Evolutionary conservation across 2,329 filamentous ascomycete species (phyloP).

Genomic region (Phoma sp.): DNA sequence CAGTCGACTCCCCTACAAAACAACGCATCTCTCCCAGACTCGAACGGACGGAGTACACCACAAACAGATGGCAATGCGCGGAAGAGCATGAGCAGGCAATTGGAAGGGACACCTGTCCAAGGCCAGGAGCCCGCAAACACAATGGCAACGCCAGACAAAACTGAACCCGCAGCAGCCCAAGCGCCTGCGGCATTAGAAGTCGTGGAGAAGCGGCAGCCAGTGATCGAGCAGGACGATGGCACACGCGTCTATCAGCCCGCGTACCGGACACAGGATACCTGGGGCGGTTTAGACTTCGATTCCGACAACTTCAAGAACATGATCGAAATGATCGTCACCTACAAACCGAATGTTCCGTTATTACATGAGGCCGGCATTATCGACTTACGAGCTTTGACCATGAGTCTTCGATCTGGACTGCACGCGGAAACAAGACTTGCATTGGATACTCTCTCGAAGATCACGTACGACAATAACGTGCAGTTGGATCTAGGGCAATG

Average conservation of each 20-base stretch:
- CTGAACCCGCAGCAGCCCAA: slow-evolving; percentile 25
- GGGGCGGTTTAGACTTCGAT: slow-evolving; percentile 51
- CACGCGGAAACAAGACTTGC: slow-evolving; percentile 89
- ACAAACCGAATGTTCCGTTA: slow-evolving; percentile 77
- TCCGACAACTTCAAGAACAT: slow-evolving; percentile 72
- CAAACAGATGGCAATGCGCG: slow-evolving; percentile 47
- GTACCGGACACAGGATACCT: slow-evolving; percentile 36
- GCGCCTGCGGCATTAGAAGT: slow-evolving; percentile 29
- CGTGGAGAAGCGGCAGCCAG: slow-evolving; percentile 33
- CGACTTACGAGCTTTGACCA: slow-evolving; percentile 87
- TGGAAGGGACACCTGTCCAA: slow-evolving; percentile 48
- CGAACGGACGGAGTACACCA: slow-evolving; percentile 58
- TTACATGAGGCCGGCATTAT: slow-evolving; percentile 83
- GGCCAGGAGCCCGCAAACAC: slow-evolving; percentile 35
- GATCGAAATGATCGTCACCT: slow-evolving; percentile 69
- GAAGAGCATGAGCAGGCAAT: slow-evolving; percentile 48
- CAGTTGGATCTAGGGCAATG: slow-evolving; percentile 46
- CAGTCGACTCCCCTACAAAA: slow-evolving; percentile 55
- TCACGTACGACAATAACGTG: slow-evolving; percentile 61
- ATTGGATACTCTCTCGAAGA: slow-evolving; percentile 79
- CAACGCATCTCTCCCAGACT: slow-evolving; percentile 56
- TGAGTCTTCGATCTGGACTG: slow-evolving; percentile 89
- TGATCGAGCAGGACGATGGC: slow-evolving; percentile 38
- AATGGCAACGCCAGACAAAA: slow-evolving; percentile 41
- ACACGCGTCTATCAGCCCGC: slow-evolving; percentile 41